Evolutionary conservation across 2,329 filamentous ascomycete species (phyloP).

Genomic region (Claviceps sp.): DNA sequence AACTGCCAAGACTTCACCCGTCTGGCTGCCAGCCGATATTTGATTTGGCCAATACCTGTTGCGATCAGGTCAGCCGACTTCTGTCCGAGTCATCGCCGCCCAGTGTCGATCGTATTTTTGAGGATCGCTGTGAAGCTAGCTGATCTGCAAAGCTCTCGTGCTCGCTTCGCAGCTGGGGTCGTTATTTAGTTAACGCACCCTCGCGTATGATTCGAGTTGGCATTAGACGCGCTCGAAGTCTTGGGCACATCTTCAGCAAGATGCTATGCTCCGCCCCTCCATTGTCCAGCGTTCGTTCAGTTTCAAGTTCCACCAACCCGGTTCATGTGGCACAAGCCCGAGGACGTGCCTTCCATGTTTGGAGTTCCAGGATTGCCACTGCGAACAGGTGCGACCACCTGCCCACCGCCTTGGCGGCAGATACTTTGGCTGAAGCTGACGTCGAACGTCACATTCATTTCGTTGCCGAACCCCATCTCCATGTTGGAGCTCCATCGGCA

Average conservation of each 20-base stretch:
- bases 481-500: background rate
- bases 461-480: background rate
- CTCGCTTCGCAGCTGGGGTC: background rate
- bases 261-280: background rate
- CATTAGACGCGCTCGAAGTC: too few species aligned
- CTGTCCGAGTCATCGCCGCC: background rate
- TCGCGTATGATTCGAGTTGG: background rate
- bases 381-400: constrained; percentile 4
- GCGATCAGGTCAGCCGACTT: too few species aligned
- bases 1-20: background rate
- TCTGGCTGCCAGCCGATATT: background rate
- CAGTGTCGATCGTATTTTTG: background rate
- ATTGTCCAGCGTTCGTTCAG: background rate
- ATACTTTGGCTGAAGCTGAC: constrained; percentile 1
- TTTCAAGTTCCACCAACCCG: background rate
- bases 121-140: background rate
- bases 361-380: background rate
- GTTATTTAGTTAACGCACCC: background rate
- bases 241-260: background rate
- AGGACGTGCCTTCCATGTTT: background rate
- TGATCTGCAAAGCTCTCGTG: background rate
- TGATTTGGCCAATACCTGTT: background rate
- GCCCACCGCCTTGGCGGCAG: constrained; percentile 1
- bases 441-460: background rate
- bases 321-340: background rate